These are phyloP conservation scores for Serendipita vermifera DNA, from an alignment of 768 basidiomycete genomes.

Conservation along the genomic window DNA sequence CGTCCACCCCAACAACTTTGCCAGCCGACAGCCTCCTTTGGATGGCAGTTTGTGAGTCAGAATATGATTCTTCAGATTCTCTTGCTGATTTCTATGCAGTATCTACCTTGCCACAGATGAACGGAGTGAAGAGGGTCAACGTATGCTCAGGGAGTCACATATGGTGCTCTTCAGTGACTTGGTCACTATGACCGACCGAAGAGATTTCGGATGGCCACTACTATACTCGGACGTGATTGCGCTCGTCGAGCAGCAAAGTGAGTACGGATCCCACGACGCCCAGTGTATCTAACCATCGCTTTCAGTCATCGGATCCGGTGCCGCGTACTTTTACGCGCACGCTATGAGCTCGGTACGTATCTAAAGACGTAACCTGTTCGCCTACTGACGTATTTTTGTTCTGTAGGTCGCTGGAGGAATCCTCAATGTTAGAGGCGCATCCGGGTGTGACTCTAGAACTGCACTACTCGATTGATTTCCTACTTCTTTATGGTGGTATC, in stretches of 20 bases:
- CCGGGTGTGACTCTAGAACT: too few relatives aligned
- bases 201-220: constrained; percentile 6
- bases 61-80: too few relatives aligned
- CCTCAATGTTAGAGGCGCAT: not conserved
- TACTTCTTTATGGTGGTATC: constrained; percentile 24
- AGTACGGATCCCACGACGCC: too few relatives aligned
- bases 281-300: too few relatives aligned
- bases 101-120: constrained; percentile 20
- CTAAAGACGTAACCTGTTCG: not conserved
- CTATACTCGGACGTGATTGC: constrained; percentile 8
- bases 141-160: constrained; percentile 13
- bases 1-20: constrained; percentile 8
- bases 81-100: not conserved
- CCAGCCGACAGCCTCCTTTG: too few relatives aligned
- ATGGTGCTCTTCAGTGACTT: constrained; percentile 16
- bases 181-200: constrained; percentile 12
- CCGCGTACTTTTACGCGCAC: constrained; percentile 30
- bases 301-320: constrained; percentile 23
- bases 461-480: too few relatives aligned
- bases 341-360: constrained; percentile 26
- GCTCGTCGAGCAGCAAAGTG: constrained; percentile 11
- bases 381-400: not conserved
- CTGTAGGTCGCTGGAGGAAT: not conserved
- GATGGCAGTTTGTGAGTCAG: too few relatives aligned
- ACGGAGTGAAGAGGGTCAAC: constrained; percentile 14